Conservation (phyloP, 768 basidiomycete species). For the Baorangia bicolor region DNA sequence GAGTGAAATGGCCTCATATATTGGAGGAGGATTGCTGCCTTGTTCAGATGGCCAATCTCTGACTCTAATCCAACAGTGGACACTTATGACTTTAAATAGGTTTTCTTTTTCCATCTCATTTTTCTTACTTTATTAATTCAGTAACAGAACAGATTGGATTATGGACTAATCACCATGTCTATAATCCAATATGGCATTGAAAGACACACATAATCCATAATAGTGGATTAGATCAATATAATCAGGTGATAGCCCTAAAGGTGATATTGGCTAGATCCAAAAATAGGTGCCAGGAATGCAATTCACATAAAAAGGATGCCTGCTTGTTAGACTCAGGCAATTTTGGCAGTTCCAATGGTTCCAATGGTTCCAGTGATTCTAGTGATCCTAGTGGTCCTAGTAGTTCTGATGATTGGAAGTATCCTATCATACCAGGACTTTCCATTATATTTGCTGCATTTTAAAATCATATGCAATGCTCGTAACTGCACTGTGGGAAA, state of each 20-base stretch:
- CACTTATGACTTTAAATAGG: neutral
- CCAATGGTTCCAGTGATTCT: neutral
- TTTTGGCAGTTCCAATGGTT: no score
- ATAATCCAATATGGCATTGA: neutral
- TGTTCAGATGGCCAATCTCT: neutral
- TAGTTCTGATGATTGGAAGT: neutral
- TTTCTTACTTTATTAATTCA: neutral
- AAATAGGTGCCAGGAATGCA: constrained; percentile 3
- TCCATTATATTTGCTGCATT: neutral
- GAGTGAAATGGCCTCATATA: neutral
- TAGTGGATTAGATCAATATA: neutral
- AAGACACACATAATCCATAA: neutral
- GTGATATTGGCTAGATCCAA: neutral
- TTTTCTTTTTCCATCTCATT: neutral
- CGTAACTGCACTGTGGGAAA: neutral
- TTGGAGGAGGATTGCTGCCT: neutral
- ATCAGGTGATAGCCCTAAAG: neutral
- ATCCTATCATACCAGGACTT: neutral
- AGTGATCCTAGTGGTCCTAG: neutral
- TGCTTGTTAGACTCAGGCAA: no score
- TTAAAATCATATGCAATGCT: neutral
- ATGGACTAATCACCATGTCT: neutral
- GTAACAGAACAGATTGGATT: constrained; percentile 8
- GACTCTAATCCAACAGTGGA: neutral
- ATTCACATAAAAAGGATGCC: no score